phyloP scores from a whole-genome alignment of 441 rosid species.

The Sinapis alba region DNA sequence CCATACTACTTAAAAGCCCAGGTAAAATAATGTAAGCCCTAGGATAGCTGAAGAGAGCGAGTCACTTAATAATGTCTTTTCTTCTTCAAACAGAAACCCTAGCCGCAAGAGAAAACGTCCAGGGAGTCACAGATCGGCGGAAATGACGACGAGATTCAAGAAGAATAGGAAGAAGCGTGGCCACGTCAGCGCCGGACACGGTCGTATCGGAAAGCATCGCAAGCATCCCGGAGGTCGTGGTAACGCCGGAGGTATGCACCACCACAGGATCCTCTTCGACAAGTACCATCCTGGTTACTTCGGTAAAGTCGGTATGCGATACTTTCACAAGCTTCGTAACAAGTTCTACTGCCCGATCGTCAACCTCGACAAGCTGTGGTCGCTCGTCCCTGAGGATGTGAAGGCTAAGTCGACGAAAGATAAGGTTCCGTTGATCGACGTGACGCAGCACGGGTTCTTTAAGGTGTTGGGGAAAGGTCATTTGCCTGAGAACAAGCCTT shows the following conservation, averaged over 20 bases:
- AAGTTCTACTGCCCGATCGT: neutral
- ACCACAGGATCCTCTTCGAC: constrained; percentile 4
- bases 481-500: constrained; percentile 49
- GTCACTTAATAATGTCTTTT: constrained; percentile 16
- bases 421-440: constrained; percentile 50
- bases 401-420: constrained; percentile 47
- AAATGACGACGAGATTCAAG: neutral
- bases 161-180: neutral
- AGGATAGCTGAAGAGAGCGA: constrained; percentile 21
- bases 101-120: constrained; percentile 8
- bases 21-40: constrained; percentile 26
- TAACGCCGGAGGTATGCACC: constrained; percentile 2
- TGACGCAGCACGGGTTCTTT: constrained; percentile 55
- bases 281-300: neutral
- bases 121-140: neutral
- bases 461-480: constrained; percentile 62
- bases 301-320: neutral
- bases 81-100: constrained; percentile 15
- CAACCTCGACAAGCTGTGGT: constrained; percentile 55
- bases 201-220: neutral
- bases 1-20: neutral
- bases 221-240: constrained; percentile 1
- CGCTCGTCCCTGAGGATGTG: constrained; percentile 52
- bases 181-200: constrained; percentile 1
- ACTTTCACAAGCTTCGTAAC: neutral